Base-by-base conservation (phyloP, 1,284 basidiomycete species). In the Cryptococcus sp. region DNA sequence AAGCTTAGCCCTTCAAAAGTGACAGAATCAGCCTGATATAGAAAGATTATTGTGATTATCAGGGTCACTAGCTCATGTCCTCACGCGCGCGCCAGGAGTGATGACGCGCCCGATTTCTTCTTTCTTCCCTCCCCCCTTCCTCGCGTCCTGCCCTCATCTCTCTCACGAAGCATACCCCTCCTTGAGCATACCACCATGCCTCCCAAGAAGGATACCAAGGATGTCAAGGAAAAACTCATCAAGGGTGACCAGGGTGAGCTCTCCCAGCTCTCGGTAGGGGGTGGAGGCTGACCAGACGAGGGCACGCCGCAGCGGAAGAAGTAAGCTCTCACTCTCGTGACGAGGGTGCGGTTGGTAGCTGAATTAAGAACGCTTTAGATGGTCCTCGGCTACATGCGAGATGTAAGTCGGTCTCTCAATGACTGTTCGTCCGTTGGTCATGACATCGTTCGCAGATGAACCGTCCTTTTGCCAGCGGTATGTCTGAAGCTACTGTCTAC, bases 201-300 rank as follows among this genome's bases (percentile, higher is more conserved):
- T 11, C 69, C 72, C 1, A 78, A 76, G 89, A 93, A 83, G 79
- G 47, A 49, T 37, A 21, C 37, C 9, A 33, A 33, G 9, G 94
- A 95, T 82, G 83, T 93, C 73, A 97, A 96, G 82, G 71, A 73
- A 46, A 76, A 76, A 59, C 57, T 61, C 16, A 62, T 76, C 52
- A 78, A 77, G 55, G 75, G 75, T 11, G 70, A 75, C 50, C 71
- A 76, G 63, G 76, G 77, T 76, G 40, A 55, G 73, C 37, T 13
- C 4, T 33, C 13, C 38, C 44, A 7, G 43, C 21, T 13, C 21
- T 37, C 33, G 21, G 37, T 2, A 6, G 16, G 4, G 48, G 20
- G 13, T 20, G 28, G 35, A 16, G 46, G 59, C 60, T 64, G 54
- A 64, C 50, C 16, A 21, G 15, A 12, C 33, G 18, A 4, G 21